Evolutionary conservation across 768 basidiomycete genomes (phyloP), one percentile per base, ranked within the genome.

Genomic region (Agaricus subrufescens): DNA sequence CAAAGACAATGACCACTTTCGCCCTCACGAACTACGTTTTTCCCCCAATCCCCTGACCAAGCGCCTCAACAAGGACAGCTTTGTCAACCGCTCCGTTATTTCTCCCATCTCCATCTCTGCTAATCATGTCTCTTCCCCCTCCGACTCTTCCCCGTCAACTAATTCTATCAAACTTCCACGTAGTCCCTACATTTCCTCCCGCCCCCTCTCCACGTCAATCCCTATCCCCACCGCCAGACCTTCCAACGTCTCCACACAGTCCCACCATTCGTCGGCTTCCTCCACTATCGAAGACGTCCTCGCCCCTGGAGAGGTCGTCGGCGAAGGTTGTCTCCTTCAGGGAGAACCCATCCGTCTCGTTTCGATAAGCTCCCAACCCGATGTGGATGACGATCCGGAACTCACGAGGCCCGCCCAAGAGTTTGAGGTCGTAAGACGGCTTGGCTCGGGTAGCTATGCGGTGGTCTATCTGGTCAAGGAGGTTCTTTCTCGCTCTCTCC

Each of bases 381-480:
- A 65, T 30, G 61, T 67, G 26, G 67, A 70, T 19, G 67, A 69
- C 25, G 66, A 71, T 29, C 63, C 60, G 44, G 64, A 76, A 57
- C 68, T 75, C 57, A 65, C 66, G 58, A 75, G 76, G 55, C 83
- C 83, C 19, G 85, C 85, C 14, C 74, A 69, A 23, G 84, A 86
- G 61, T 93, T 95, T 58, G 82, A 93, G 74, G 93, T 98, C 68
- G 82, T 95, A 62, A 77, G 89, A 55, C 84, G 83, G 60, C 83
- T 96, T 51, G 94, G 94, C 48, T 85, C 89, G 0, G 94, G 94
- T 62, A 89, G 87, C 59, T 97, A 96, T 67, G 94, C 94, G 14
- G 89, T 94, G 64, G 94, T 97, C 54, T 98, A 97, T 68, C 86
- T 93, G 58, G 94, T 97, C 27, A 83, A 84, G 46, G 88, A 91